A percentile compares a stretch with the other conserved stretches of the same genome.
These are phyloP conservation scores for Dichomitus squalens DNA, from an alignment of 1,284 basidiomycete genomes.

Conservation along the genomic window DNA sequence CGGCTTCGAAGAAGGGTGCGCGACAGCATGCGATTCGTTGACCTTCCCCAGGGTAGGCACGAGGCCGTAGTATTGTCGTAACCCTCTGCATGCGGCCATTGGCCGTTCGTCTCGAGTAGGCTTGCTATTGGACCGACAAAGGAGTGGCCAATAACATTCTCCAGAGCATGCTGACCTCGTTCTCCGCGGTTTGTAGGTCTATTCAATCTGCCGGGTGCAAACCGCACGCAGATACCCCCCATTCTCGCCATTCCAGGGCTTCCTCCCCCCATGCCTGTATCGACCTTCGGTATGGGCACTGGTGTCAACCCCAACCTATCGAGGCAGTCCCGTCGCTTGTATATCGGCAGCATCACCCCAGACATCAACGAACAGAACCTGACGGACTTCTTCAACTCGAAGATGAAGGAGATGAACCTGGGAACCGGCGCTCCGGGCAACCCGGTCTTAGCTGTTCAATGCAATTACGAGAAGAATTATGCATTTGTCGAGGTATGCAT, in stretches of 20 bases:
- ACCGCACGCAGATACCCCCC: constrained; percentile 83
- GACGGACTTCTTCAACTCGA: constrained; percentile 90
- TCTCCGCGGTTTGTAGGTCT: constrained; percentile 54
- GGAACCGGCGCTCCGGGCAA: constrained; percentile 85
- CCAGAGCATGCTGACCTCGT: constrained; percentile 8
- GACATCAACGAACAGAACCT: constrained; percentile 91
- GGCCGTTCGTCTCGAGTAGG: neutral
- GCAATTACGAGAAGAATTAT: constrained; percentile 98
- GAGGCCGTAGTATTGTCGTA: neutral
- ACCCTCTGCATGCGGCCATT: neutral
- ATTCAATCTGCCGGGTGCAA: constrained; percentile 92
- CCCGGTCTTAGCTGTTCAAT: constrained; percentile 89
- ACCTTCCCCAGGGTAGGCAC: neutral
- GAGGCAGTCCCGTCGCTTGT: constrained; percentile 91
- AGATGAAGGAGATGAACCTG: constrained; percentile 92
- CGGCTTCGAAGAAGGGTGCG: neutral
- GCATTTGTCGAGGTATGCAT: constrained; percentile 88
- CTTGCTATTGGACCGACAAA: neutral
- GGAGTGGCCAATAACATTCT: neutral
- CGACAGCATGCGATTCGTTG: neutral
- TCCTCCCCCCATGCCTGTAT: constrained; percentile 81
- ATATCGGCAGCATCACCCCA: constrained; percentile 93
- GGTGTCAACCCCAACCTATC: constrained; percentile 84
- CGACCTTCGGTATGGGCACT: constrained; percentile 82
- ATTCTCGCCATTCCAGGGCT: constrained; percentile 79